Evolutionary conservation across 2,329 filamentous ascomycete genomes (phyloP).

Genomic region (Diaporthe capsici): DNA sequence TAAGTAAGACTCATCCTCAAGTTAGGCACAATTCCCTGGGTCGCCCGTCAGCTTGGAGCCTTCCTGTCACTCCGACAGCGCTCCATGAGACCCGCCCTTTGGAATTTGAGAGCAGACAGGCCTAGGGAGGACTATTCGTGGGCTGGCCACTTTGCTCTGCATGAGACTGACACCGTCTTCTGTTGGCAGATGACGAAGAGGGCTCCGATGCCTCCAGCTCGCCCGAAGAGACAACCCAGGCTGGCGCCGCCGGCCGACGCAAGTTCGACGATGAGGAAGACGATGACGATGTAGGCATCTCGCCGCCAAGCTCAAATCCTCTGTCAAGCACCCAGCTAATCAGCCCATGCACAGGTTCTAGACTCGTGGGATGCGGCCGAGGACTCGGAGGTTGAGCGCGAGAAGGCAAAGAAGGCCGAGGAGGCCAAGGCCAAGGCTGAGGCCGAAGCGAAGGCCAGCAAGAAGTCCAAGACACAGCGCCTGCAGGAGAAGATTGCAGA

Average conservation of each 20-base stretch:
- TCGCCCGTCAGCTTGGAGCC: background rate
- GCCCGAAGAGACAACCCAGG: slow-evolving; percentile 55
- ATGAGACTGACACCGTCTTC: background rate
- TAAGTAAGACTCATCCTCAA: slow-evolving; percentile 34
- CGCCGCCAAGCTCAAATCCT: slow-evolving; percentile 37
- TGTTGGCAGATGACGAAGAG: slow-evolving; percentile 53
- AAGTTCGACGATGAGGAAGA: slow-evolving; percentile 97
- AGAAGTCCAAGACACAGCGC: slow-evolving; percentile 90
- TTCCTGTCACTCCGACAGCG: background rate
- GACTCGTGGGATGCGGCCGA: slow-evolving; percentile 98
- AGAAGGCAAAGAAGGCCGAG: slow-evolving; percentile 90
- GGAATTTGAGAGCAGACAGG: background rate
- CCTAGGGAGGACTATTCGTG: background rate
- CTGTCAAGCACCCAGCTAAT: slow-evolving; percentile 34
- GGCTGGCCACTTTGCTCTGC: slow-evolving; percentile 45
- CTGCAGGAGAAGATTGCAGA: slow-evolving; percentile 83
- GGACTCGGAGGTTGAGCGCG: slow-evolving; percentile 95
- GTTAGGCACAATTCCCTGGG: background rate
- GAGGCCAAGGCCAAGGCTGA: slow-evolving; percentile 92
- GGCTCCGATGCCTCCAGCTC: slow-evolving; percentile 53
- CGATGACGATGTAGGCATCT: slow-evolving; percentile 76
- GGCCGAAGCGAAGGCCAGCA: slow-evolving; percentile 87
- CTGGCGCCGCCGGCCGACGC: slow-evolving; percentile 56
- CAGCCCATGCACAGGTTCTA: slow-evolving; percentile 73
- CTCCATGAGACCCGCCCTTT: background rate